phyloP scores from a whole-genome alignment of 805 yeast genomes.

The Candida cerambycidarum region DNA sequence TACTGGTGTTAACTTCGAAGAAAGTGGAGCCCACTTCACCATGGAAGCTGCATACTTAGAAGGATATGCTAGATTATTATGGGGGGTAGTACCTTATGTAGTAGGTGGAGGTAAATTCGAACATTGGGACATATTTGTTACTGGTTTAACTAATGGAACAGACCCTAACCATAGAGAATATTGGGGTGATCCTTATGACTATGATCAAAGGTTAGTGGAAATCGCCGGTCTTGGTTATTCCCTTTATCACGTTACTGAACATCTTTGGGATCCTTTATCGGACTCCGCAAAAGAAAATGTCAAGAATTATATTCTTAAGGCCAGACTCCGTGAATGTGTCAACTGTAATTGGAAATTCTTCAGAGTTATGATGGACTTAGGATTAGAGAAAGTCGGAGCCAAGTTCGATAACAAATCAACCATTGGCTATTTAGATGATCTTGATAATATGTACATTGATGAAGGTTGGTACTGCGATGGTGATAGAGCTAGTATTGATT shows the following conservation, averaged over 20 bases:
- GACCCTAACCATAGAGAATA: constrained; percentile 25
- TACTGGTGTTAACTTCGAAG: constrained; percentile 19
- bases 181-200: constrained; percentile 24
- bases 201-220: constrained; percentile 26
- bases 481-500: constrained; percentile 19
- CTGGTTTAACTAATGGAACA: constrained; percentile 26
- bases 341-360: constrained; percentile 28
- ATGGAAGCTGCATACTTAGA: constrained; percentile 23
- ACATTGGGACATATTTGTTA: constrained; percentile 21
- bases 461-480: constrained; percentile 36
- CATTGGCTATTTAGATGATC: constrained; percentile 18
- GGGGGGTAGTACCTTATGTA: constrained; percentile 28
- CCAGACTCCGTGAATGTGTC: constrained; percentile 17
- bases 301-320: constrained; percentile 16
- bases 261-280: constrained; percentile 26
- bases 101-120: constrained; percentile 21
- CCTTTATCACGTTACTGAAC: constrained; percentile 21
- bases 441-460: constrained; percentile 21
- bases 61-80: constrained; percentile 28
- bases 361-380: constrained; percentile 26
- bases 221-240: constrained; percentile 29
- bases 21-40: constrained; percentile 23
- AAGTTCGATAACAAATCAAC: constrained; percentile 14
- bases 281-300: constrained; percentile 18
- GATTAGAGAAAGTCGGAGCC: constrained; percentile 22